Evolutionary conservation across 2,329 filamentous ascomycete genomes (phyloP).

Genomic region (Coleophoma crateriformis): DNA sequence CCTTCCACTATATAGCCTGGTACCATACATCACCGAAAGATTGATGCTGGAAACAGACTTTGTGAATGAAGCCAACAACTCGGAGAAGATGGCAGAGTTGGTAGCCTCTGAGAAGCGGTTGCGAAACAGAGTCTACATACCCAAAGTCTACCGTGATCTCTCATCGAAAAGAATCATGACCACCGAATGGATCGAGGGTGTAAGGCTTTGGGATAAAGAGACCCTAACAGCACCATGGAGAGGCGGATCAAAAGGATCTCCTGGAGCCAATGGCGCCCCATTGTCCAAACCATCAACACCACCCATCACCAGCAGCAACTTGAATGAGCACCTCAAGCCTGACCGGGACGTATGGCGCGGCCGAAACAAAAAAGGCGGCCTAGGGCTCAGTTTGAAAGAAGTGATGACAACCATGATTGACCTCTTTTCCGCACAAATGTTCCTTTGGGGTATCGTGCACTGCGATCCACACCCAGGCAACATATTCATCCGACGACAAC

Average conservation of each 20-base stretch:
- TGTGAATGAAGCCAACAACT: conserved; percentile 83
- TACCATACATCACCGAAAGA: conserved; percentile 91
- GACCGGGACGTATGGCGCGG: conserved; percentile 77
- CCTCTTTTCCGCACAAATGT: conserved; percentile 96
- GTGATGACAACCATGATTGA: conserved; percentile 98
- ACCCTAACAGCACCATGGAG: conserved; percentile 72
- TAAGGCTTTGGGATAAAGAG: conserved; percentile 87
- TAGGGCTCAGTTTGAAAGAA: conserved; percentile 75
- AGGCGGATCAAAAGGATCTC: conserved; percentile 71
- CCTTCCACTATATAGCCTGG: conserved; percentile 83
- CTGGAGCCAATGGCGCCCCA: conserved; percentile 65
- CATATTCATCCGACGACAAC: conserved; percentile 85
- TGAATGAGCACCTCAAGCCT: conserved; percentile 66
- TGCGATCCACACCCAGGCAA: conserved; percentile 97
- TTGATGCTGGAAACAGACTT: conserved; percentile 93
- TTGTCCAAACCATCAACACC: conserved; percentile 34
- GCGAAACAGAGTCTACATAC: conserved; percentile 79
- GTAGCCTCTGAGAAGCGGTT: conserved; percentile 72
- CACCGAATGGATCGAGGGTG: conserved; percentile 96
- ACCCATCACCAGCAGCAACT: conserved; percentile 40
- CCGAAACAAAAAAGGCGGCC: conserved; percentile 64
- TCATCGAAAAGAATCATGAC: conserved; percentile 82
- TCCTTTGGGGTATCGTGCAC: conserved; percentile 92
- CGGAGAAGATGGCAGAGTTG: conserved; percentile 74
- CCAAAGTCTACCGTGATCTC: conserved; percentile 75